Evolutionary conservation across 345 rosid species (phyloP).

Genomic region (Salix arbutifolia): DNA sequence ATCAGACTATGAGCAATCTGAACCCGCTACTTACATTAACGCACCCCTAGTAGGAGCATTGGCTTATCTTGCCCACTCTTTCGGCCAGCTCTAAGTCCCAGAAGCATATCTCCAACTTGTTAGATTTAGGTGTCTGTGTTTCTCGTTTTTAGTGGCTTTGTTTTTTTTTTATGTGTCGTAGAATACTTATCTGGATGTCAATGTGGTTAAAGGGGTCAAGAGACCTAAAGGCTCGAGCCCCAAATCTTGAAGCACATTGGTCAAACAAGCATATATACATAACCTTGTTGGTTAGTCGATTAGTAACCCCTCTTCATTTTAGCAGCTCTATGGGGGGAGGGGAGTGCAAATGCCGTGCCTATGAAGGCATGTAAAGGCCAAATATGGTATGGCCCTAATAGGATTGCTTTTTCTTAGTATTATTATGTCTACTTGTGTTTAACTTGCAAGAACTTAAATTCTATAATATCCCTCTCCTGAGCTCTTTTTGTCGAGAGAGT

Average conservation of each 20-base stretch:
- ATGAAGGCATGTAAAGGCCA: conserved; percentile 14
- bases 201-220: background rate
- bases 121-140: background rate
- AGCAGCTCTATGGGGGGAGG: background rate
- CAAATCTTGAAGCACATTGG: conserved; percentile 28
- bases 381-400: background rate
- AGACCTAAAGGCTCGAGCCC: conserved; percentile 35
- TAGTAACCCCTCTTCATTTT: background rate
- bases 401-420: background rate
- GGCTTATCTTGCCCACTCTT: conserved; percentile 61
- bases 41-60: conserved; percentile 24
- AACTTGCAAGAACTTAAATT: background rate
- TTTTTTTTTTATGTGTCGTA: background rate
- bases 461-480: background rate
- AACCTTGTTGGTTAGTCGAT: conserved; percentile 4
- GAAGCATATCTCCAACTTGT: background rate
- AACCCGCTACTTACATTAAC: conserved; percentile 29
- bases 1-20: conserved; percentile 28
- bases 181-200: conserved; percentile 6
- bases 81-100: conserved; percentile 56
- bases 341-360: conserved; percentile 19
- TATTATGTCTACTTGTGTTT: background rate
- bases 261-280: conserved; percentile 18
- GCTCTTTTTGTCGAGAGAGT: background rate
- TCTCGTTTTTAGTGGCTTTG: background rate